Evolutionary conservation across 163 green algal species (phyloP).

Genomic region (Volvox carteri): DNA sequence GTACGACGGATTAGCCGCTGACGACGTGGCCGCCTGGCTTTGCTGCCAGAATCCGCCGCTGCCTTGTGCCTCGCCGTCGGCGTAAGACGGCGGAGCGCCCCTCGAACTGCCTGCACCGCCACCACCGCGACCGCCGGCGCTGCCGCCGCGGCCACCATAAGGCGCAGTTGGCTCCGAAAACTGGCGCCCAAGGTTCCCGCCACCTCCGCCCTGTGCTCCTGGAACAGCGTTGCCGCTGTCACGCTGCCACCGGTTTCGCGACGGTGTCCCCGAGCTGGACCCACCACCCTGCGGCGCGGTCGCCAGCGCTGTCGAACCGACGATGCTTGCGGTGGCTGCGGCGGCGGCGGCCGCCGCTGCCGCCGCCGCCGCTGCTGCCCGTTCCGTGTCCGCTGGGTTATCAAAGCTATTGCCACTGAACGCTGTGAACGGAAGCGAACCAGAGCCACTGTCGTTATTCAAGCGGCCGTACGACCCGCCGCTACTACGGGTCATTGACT

Average conservation of each 20-base stretch:
- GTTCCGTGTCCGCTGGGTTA: conserved; percentile 37
- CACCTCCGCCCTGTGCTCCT: background rate
- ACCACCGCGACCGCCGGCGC: background rate
- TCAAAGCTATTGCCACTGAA: conserved; percentile 48
- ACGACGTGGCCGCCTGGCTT: background rate
- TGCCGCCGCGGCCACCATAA: background rate
- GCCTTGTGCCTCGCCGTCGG: background rate
- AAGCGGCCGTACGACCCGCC: conserved; percentile 6
- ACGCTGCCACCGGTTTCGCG: background rate
- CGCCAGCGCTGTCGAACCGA: background rate
- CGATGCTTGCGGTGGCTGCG: background rate
- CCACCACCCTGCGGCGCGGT: conserved; percentile 16
- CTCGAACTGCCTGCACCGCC: background rate
- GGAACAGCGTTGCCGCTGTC: background rate
- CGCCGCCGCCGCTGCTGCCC: conserved; percentile 4
- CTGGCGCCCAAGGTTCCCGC: no score
- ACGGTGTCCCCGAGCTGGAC: conserved; percentile 8
- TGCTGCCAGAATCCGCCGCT: conserved; percentile 10
- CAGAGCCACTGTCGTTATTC: conserved; percentile 2
- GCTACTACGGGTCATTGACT: background rate
- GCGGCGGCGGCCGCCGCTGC: conserved; percentile 29
- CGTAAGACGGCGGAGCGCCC: background rate
- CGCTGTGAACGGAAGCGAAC: background rate
- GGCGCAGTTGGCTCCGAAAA: background rate
- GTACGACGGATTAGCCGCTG: background rate